Conservation (phyloP, 352 stramenopile genomes). For the Plasmopara halstedii region DNA sequence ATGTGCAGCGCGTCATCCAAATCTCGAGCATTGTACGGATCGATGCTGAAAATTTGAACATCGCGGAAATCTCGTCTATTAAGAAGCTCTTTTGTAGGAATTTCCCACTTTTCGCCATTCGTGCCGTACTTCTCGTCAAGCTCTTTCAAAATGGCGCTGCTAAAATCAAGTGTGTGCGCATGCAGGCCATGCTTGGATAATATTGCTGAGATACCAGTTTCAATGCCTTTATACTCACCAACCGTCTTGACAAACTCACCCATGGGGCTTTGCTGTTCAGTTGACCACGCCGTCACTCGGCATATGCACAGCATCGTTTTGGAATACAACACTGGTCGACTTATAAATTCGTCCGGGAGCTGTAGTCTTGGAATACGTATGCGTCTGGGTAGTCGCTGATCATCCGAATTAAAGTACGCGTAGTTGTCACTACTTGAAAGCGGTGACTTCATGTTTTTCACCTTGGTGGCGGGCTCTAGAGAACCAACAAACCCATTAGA, state of each 20-base stretch:
- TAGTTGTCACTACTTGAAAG: conserved; percentile 48
- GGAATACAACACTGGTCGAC: conserved; percentile 44
- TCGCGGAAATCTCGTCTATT: conserved; percentile 87
- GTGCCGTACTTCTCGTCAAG: conserved; percentile 74
- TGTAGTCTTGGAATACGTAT: conserved; percentile 68
- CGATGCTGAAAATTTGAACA: conserved; percentile 94
- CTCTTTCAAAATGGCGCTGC: conserved; percentile 48
- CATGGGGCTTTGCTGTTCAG: conserved; percentile 47
- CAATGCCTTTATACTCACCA: conserved; percentile 70
- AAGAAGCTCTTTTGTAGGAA: conserved; percentile 74
- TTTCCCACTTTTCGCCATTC: conserved; percentile 62
- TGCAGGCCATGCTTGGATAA: conserved; percentile 89
- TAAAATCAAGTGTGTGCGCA: conserved; percentile 60
- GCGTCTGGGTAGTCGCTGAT: conserved; percentile 47
- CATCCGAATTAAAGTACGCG: conserved; percentile 66
- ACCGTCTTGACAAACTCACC: conserved; percentile 74
- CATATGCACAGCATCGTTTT: conserved; percentile 71
- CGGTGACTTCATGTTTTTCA: conserved; percentile 20
- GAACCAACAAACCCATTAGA: conserved; percentile 52
- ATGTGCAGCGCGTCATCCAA: conserved; percentile 96
- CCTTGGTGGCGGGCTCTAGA: conserved; percentile 44
- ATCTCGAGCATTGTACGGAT: conserved; percentile 94
- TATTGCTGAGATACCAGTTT: conserved; percentile 86
- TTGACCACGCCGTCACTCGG: conserved; percentile 59
- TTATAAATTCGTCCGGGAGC: conserved; percentile 62